Evolutionary conservation across 2,329 filamentous ascomycete species (phyloP).

Genomic region (Colletotrichum sp.): DNA sequence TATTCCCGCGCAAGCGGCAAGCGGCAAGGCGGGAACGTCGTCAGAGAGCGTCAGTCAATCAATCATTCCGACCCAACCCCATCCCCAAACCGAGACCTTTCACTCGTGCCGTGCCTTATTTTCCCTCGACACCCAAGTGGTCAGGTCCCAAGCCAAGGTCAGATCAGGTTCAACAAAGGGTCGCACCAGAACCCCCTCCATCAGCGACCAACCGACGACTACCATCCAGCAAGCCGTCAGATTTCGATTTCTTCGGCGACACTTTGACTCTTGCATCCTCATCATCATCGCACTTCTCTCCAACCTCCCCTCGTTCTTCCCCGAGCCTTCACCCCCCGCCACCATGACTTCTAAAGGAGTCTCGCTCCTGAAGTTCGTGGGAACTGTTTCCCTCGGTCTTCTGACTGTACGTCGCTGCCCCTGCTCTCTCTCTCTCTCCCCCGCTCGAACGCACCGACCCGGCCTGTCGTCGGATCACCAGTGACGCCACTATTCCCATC

Average conservation of each 20-base stretch:
- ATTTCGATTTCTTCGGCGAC: not conserved
- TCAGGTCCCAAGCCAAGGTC: not conserved
- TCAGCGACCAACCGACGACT: not conserved
- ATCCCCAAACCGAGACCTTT: not conserved
- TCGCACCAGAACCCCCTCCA: not conserved
- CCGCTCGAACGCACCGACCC: not conserved
- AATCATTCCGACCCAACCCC: not conserved
- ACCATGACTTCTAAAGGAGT: slow-evolving; percentile 73
- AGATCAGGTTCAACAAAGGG: slow-evolving; percentile 8
- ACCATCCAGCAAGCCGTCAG: not conserved
- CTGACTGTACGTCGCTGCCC: slow-evolving; percentile 71
- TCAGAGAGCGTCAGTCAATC: slow-evolving; percentile 17
- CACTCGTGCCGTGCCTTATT: not conserved
- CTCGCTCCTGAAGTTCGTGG: slow-evolving; percentile 88
- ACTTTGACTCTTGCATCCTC: slow-evolving; percentile 3
- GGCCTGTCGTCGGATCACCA: not conserved
- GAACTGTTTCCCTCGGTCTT: slow-evolving; percentile 86
- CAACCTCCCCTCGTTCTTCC: not conserved
- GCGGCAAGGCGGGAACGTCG: slow-evolving; percentile 20
- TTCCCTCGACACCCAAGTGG: not conserved
- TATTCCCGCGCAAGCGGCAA: slow-evolving; percentile 16
- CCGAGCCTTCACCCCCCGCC: slow-evolving; percentile 7
- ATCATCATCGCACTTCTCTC: not conserved
- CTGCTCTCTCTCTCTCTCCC: not conserved
- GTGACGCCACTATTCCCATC: slow-evolving; percentile 17